Percentiles rank a stretch among this genome's conserved stretches.
Conservation (phyloP, 2,329 filamentous ascomycete genomes). For the Chaetomium sp. region DNA sequence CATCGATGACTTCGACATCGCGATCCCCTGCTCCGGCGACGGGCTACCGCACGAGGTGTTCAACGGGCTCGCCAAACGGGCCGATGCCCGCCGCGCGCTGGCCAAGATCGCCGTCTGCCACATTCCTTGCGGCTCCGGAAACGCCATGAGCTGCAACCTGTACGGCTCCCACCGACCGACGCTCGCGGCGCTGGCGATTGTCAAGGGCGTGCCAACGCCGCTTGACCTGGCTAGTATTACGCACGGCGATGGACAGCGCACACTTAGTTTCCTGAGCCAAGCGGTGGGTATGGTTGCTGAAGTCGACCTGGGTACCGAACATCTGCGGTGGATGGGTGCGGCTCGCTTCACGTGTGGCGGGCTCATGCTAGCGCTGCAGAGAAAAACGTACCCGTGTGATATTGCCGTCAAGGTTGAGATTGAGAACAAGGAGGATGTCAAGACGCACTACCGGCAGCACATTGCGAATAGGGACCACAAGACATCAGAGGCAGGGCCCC, state of each 20-base stretch:
- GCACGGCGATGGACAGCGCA: conserved; percentile 61
- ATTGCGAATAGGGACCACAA: conserved; percentile 2
- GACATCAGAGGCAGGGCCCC: neutral
- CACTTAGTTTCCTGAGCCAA: conserved; percentile 85
- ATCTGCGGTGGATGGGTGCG: conserved; percentile 88
- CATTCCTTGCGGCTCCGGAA: conserved; percentile 87
- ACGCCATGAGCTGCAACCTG: conserved; percentile 86
- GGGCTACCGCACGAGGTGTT: conserved; percentile 90
- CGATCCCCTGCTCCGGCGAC: conserved; percentile 87
- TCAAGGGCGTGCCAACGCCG: conserved; percentile 80
- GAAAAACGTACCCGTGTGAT: conserved; percentile 81
- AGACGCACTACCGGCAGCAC: conserved; percentile 54
- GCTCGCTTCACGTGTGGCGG: conserved; percentile 81
- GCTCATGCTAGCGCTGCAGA: conserved; percentile 65
- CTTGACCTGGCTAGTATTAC: conserved; percentile 85
- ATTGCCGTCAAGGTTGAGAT: conserved; percentile 79
- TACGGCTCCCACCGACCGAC: conserved; percentile 73
- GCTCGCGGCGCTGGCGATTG: conserved; percentile 70
- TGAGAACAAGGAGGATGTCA: conserved; percentile 66
- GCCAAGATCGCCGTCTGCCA: conserved; percentile 74
- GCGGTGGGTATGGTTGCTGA: conserved; percentile 86
- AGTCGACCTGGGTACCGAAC: conserved; percentile 80
- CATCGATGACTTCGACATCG: conserved; percentile 72
- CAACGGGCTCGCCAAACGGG: conserved; percentile 76
- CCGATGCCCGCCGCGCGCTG: conserved; percentile 69